Percentiles rank a stretch among this genome's conserved stretches.
phyloP scores from a whole-genome alignment of 176 grass and related monocot genomes.

The Pontederia crassipes region DNA sequence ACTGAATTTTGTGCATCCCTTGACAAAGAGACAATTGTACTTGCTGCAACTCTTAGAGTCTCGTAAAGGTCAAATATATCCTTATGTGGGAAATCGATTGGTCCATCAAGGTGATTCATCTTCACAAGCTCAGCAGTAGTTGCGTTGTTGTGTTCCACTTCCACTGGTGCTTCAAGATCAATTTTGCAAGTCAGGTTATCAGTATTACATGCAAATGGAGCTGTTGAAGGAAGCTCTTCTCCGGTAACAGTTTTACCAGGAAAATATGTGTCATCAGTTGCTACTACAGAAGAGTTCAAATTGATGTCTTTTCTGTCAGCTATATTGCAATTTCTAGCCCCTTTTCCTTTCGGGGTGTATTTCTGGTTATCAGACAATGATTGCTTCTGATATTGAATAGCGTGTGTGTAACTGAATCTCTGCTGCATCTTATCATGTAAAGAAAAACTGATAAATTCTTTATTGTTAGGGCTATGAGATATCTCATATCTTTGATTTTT shows the following conservation, averaged over 20 bases:
- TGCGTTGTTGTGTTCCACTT: background rate
- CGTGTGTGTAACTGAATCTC: background rate
- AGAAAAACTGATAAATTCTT: background rate
- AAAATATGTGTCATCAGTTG: conserved; percentile 26
- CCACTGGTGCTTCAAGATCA: conserved; percentile 41
- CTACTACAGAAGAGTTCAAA: conserved; percentile 48
- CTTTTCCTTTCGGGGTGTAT: conserved; percentile 5
- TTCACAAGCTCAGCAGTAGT: background rate
- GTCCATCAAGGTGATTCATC: background rate
- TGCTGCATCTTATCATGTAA: background rate
- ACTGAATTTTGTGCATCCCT: conserved; percentile 21
- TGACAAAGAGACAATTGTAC: conserved; percentile 63
- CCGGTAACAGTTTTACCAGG: conserved; percentile 28
- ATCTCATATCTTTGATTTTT: background rate
- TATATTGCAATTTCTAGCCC: conserved; percentile 2
- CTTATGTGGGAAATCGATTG: conserved; percentile 3
- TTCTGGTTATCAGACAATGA: background rate
- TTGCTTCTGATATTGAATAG: background rate
- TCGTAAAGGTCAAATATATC: background rate
- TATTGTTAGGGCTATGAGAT: background rate
- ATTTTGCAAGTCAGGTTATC: conserved; percentile 31
- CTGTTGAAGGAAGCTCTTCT: conserved; percentile 6
- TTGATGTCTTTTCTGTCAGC: conserved; percentile 29
- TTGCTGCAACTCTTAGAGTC: conserved; percentile 35
- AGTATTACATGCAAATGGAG: conserved; percentile 22